A percentile compares a stretch with the other conserved stretches of the same genome.
Evolutionary conservation across 768 basidiomycete species (phyloP).

Genomic region (Phallus indusiatus): DNA sequence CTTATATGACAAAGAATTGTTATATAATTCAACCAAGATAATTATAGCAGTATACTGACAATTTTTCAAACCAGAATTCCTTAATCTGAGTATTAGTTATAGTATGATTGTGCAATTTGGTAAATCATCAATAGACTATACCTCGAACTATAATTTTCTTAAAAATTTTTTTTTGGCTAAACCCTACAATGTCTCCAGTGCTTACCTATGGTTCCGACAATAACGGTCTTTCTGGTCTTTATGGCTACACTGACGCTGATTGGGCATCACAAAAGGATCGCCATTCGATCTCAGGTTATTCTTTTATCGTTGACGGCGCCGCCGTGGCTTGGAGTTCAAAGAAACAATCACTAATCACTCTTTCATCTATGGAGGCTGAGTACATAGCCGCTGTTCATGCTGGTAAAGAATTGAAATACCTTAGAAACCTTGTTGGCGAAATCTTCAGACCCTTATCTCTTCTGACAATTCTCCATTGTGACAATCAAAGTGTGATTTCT

Average conservation of each 20-base stretch:
- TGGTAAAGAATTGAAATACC: conserved; percentile 28
- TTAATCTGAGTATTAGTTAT: too few species aligned
- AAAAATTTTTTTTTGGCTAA: too few species aligned
- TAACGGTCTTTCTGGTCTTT: too few species aligned
- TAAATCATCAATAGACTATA: too few species aligned
- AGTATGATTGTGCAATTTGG: too few species aligned
- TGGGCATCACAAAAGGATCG: conserved; percentile 23
- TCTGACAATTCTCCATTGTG: conserved; percentile 14
- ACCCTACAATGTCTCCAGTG: too few species aligned
- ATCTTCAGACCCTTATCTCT: not conserved
- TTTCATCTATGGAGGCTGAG: conserved; percentile 35
- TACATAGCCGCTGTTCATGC: conserved; percentile 29
- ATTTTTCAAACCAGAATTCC: too few species aligned
- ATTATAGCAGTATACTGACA: too few species aligned
- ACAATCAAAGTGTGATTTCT: conserved; percentile 27
- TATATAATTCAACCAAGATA: too few species aligned
- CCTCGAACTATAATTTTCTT: too few species aligned
- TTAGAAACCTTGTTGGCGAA: conserved; percentile 16
- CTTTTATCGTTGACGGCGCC: conserved; percentile 23
- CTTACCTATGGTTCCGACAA: too few species aligned
- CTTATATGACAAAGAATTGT: too few species aligned
- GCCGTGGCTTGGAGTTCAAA: conserved; percentile 33
- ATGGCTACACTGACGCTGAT: conserved; percentile 24
- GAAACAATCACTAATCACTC: conserved; percentile 28
- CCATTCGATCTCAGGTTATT: conserved; percentile 23